Evolutionary conservation across 73 alveolate species (phyloP), one percentile per base, ranked within the genome.

Genomic region (Tetrahymena malaccensis): DNA sequence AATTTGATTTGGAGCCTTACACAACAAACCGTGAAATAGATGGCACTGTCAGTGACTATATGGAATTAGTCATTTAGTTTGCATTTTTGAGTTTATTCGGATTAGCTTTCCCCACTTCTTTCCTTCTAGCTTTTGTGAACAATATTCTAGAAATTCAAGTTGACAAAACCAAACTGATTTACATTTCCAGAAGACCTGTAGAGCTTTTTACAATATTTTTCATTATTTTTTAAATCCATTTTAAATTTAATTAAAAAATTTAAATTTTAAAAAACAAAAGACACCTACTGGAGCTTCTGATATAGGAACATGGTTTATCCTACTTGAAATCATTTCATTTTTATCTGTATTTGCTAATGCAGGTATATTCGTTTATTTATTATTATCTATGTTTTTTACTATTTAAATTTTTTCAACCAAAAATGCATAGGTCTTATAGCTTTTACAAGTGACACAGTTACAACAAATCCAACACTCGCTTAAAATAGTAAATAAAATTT

Each of bases 1-100:
- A 96, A 85, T 93, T 96, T 35, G 94, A 35, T 11, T 85, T 96
- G 33, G 50, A 93, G 37, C 96, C 96, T 38, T 89, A 94, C 56
- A 34, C 93, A 93, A 95, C 96, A 15, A 95, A 95, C 34, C 85
- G 93, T 40, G 98, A 96, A 95, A 85, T 84, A 8, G 98, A 96
- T 96, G 98, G 98, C 34, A 96, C 97, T 43, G 95, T 96, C 11
- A 95, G 94, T 3, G 96, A 96, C 43, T 96, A 95, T 70, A 84
- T 96, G 96, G 97, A 96, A 96, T 84, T 96, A 38, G 93, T 94
- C 19, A 85, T 96, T 35, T 43, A 96, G 44, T 96, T 96, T 43
- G 96, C 96, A 25, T 96, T 55, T 94, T 43, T 96, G 16, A 93
- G 96, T 84, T 57, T 96, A 4, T 96, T 96, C 57, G 96, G 97